Base-by-base conservation (phyloP, 2,329 filamentous ascomycete species). In the Aspergillus aculeatinus region DNA sequence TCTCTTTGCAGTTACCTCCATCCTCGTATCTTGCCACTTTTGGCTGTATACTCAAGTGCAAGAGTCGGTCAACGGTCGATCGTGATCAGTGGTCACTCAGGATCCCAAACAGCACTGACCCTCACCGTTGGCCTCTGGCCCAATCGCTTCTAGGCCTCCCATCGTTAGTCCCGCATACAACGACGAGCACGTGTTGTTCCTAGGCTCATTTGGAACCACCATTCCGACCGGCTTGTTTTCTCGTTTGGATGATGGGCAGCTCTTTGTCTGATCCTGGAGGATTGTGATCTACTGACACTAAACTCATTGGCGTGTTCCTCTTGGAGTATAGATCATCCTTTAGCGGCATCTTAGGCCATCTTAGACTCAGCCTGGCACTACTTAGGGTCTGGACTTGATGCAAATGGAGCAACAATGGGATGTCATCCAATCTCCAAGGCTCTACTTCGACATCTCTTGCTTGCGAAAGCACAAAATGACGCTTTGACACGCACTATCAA, bases 121-220 rank as follows among this genome's bases (percentile, higher is more conserved):
- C 53, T 44, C 39, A 16, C 39, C 39, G 39, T 44, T 44, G 16
- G n/a, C 39, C 16, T 44, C 7, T 19, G 16, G 16, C 6, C 39
- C 16, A 44, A 16, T 9, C 39, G 14, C 16, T 44, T 19, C 6
- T 6, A 16, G 11, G 39, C 42, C 27, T 47, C 27, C 19, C 27
- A 53, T 23, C 47, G 19, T 59, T 64, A 61, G 62, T 60, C 57
- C 63, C 65, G 66, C 68, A 69, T 64, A 51, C 19, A 19, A 31
- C 35, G 23, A 48, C n/a, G 50, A 63, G 61, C 68, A 70, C 68
- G 67, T 70, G 68, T 33, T 55, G 44, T 55, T 35, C 48, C 53
- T 55, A 48, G 53, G 27, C 44, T 47, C 27, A 25, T 27, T 44
- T 16, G 1, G 14, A 35, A 48, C 16, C 16, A 55, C 44, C 48